Evolutionary conservation across 208 protist genomes (phyloP), one percentile per base, ranked within the genome.

Genomic region (Acanthamoeba sp.): DNA sequence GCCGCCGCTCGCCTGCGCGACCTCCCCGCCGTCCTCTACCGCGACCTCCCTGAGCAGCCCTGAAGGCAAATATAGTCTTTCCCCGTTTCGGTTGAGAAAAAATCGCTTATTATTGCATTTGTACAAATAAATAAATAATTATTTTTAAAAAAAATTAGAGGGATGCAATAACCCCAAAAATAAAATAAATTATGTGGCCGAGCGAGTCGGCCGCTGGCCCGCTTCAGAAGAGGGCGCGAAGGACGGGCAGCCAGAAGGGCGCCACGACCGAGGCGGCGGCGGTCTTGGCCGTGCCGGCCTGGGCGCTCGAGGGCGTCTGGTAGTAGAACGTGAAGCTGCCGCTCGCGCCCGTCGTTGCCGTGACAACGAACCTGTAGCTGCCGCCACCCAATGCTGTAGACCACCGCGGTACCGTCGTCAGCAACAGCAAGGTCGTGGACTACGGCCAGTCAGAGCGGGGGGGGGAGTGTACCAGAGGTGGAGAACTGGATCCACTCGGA

Each of bases 1-100:
- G 94, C 94, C 42, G 96, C 96, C 3, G 55, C 66, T 2, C 55
- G 73, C 5, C 62, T 96, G 20, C 94, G 85, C 48, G 84, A 92
- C 20, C 94, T 94, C 20, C 64, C 85, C 10, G 6, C 52, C 27
- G 55, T 48, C 36, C 84, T 62, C 84, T 90, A 85, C 42, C 76
- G 76, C 76, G n/a, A 52, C 38, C 34, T 36, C 10, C 7, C 10
- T 2, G n/a, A 71, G 16, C 55, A 50, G 12, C 12, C 7, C 3
- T 16, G 12, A 50, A 50, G 12, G 12, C 45, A 50, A 50, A 50
- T 50, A 50, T n/a, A n/a, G n/a, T n/a, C n/a, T n/a, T n/a, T n/a
- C n/a, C n/a, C n/a, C n/a, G n/a, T n/a, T n/a, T n/a, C n/a, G n/a
- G n/a, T n/a, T n/a, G n/a, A n/a, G n/a, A n/a, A n/a, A n/a, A n/a